Evolutionary conservation across 108 stramenopile species (phyloP).

Genomic region (Poteriospumella lacustris): DNA sequence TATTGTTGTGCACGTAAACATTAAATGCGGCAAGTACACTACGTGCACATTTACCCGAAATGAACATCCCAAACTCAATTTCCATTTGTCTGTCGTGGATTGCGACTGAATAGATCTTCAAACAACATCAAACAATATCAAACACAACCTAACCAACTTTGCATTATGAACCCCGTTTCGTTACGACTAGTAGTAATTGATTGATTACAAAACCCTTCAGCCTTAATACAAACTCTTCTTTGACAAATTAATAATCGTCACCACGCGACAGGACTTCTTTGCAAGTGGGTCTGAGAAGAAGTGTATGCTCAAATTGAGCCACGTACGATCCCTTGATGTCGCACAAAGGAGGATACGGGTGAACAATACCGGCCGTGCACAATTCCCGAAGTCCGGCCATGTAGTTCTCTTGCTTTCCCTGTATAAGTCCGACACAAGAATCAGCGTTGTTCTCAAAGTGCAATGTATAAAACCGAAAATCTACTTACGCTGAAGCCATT

Average conservation of each 20-base stretch:
- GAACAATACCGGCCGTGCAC: conserved; percentile 89
- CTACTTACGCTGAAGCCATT: conserved; percentile 65
- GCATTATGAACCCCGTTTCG: too few relatives aligned
- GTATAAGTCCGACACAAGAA: background rate
- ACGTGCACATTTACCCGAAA: too few relatives aligned
- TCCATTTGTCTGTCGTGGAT: too few relatives aligned
- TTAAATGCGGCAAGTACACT: too few relatives aligned
- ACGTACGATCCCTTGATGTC: conserved; percentile 91
- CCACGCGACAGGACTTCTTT: conserved; percentile 96
- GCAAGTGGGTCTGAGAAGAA: conserved; percentile 86
- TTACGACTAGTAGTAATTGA: too few relatives aligned
- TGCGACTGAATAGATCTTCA: too few relatives aligned
- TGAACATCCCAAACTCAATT: too few relatives aligned
- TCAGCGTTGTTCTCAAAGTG: background rate
- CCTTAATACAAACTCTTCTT: background rate
- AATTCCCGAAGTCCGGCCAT: conserved; percentile 94
- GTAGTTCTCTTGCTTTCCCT: conserved; percentile 83
- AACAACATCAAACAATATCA: too few relatives aligned
- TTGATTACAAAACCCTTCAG: too few relatives aligned
- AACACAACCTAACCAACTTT: too few relatives aligned
- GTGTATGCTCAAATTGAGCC: conserved; percentile 98
- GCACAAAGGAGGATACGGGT: conserved; percentile 89
- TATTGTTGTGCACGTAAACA: too few relatives aligned
- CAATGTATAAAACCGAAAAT: background rate
- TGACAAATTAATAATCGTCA: conserved; percentile 76